Percentiles rank a stretch among this genome's conserved stretches.
These are phyloP conservation scores for Paulownia fortunei DNA, from an alignment of 257 asterid genomes.

Conservation along the genomic window DNA sequence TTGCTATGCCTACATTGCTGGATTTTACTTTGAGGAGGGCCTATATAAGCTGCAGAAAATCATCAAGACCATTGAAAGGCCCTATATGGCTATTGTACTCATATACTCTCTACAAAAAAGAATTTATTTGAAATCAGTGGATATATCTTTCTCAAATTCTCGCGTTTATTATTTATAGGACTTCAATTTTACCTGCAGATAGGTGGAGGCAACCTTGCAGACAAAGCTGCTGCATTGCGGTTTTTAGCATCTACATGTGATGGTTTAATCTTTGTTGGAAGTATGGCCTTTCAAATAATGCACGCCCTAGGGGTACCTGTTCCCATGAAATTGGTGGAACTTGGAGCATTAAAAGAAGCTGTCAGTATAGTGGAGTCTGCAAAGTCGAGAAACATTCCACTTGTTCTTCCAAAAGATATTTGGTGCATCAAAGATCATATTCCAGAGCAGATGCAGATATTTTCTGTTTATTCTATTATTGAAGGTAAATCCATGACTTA, in stretches of 20 bases:
- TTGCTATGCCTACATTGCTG: conserved; percentile 72
- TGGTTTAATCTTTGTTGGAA: conserved; percentile 82
- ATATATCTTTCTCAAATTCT: conserved; percentile 18
- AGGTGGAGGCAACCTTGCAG: conserved; percentile 76
- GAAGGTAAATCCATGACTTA: conserved; percentile 57
- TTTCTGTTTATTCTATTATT: conserved; percentile 51
- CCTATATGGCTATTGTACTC: conserved; percentile 80
- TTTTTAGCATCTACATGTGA: conserved; percentile 74
- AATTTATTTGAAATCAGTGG: neutral
- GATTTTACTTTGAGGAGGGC: conserved; percentile 78
- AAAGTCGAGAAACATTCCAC: conserved; percentile 62
- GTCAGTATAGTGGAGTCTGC: conserved; percentile 58
- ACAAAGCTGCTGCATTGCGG: conserved; percentile 70
- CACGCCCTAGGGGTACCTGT: conserved; percentile 69
- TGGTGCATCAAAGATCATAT: conserved; percentile 57
- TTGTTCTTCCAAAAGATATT: conserved; percentile 76
- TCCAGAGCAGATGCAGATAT: conserved; percentile 46
- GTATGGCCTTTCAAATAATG: conserved; percentile 84
- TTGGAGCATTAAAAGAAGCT: conserved; percentile 59
- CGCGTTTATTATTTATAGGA: conserved; percentile 20
- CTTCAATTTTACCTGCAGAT: conserved; percentile 55
- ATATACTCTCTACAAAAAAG: conserved; percentile 33
- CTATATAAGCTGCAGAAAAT: conserved; percentile 67
- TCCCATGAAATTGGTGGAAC: conserved; percentile 66
- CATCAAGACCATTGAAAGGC: conserved; percentile 48